These are phyloP conservation scores for Penicillium flavigenum DNA, from an alignment of 495 filamentous ascomycete genomes.

Conservation along the genomic window DNA sequence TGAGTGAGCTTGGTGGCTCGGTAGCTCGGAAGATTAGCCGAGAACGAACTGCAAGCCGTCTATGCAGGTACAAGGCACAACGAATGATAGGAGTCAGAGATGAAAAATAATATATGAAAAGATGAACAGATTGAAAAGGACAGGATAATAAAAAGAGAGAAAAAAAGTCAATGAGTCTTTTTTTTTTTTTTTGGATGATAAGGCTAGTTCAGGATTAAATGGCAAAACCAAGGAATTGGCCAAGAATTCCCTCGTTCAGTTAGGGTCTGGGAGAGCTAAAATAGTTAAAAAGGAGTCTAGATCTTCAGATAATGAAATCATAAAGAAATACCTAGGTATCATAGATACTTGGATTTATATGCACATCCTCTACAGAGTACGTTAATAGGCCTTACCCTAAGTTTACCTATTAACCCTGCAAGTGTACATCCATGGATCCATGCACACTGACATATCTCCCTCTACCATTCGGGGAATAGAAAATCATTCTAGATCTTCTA, in stretches of 20 bases:
- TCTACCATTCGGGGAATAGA: not conserved
- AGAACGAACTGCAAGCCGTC: slow-evolving; percentile 1
- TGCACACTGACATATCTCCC: not conserved
- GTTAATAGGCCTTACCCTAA: not conserved
- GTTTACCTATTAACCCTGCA: not conserved
- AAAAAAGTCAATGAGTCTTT: not conserved
- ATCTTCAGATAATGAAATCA: slow-evolving; percentile 5
- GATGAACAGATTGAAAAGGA: not conserved
- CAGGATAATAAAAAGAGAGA: not conserved
- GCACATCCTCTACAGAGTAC: not conserved
- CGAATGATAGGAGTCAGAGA: not conserved
- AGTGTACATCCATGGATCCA: not conserved
- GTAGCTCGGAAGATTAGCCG: not conserved
- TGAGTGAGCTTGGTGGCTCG: slow-evolving; percentile 4
- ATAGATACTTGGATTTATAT: no score
- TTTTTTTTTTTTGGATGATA: no score
- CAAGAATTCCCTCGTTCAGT: not conserved
- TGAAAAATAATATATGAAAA: slow-evolving; percentile 1
- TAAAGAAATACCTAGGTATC: not conserved
- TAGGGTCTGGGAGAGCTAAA: not conserved
- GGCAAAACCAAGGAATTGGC: not conserved
- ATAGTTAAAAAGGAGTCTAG: slow-evolving; percentile 3
- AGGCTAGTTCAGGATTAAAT: not conserved
- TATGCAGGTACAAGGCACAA: slow-evolving; percentile 6
- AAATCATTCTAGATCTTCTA: slow-evolving; percentile 5